phyloP scores from a whole-genome alignment of 2,329 filamentous ascomycete species.

The Dactylellina leptospora region DNA sequence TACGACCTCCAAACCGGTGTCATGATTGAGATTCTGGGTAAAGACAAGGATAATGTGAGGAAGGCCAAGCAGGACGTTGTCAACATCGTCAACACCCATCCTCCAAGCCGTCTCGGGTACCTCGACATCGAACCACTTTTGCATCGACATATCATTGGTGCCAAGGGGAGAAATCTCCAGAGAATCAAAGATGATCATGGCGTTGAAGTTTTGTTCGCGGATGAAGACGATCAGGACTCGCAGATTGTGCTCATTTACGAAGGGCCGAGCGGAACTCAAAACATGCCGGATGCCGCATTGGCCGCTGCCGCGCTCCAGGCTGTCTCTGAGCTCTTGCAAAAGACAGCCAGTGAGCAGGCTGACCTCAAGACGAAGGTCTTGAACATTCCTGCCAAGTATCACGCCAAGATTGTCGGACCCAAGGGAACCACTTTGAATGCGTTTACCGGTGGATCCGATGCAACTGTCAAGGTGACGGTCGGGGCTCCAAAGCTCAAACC shows the following conservation, averaged over 20 bases:
- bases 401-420: constrained; percentile 68
- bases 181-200: constrained; percentile 74
- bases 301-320: constrained; percentile 69
- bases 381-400: constrained; percentile 68
- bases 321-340: constrained; percentile 68
- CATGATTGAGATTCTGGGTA: constrained; percentile 69
- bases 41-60: constrained; percentile 67
- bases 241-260: constrained; percentile 66
- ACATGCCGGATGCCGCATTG: constrained; percentile 65
- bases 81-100: constrained; percentile 76
- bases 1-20: constrained; percentile 54
- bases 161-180: constrained; percentile 72
- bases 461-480: constrained; percentile 55
- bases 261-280: constrained; percentile 63
- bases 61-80: constrained; percentile 64
- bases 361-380: constrained; percentile 67
- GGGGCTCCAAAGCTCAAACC: constrained; percentile 54
- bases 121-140: constrained; percentile 80
- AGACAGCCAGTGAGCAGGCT: constrained; percentile 66
- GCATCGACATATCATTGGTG: constrained; percentile 76
- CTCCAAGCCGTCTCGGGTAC: constrained; percentile 74
- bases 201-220: constrained; percentile 66
- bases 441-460: constrained; percentile 55
- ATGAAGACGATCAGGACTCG: constrained; percentile 62
- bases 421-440: constrained; percentile 57